Base-by-base conservation (phyloP, 306 rosid species). In the Lotus japonicus region DNA sequence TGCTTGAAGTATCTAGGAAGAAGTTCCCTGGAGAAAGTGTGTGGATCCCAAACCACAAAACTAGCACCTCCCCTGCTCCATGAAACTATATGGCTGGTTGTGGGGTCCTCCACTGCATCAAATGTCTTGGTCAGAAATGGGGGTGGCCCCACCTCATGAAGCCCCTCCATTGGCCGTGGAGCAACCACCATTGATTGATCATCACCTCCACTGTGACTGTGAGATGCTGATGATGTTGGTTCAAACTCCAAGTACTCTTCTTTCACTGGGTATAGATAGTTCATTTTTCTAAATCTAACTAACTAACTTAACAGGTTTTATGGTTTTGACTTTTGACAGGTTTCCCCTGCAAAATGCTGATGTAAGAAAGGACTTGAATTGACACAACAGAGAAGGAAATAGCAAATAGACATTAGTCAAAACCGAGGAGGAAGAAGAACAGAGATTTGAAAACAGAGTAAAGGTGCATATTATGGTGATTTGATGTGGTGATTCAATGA, bases 31-130 rank as follows among this genome's bases (percentile, higher is more conserved):
- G 92, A 89, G 66, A 94, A 90, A 31, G 83, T 70, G 61, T 84
- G 85, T 57, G 95, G 95, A 77, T 94, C 96, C 95, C 92, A 88
- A 54, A 94, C 95, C 11, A 90, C 90, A 72, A 94, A 90, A 82
- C 92, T 85, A 3, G 72, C 6, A 19, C 97, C 99, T 5, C 79
- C 85, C 62, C 76, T 79, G 79, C 75, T 88, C 99, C 99, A 94
- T 9, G 97, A 88, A 42, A 94, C 81, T 35, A 90, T 42, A 71
- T 73, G 87, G 56, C 86, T 55, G 1, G 88, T 85, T 9, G 58
- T 26, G 1, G 83, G 84, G 66, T 94, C 89, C 21, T 86, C 99
- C 59, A 94, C 97, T 68, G 85, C 87, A 45, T 94, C 99, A 28
- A 68, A 94, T 0, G 95, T 86, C 85, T 94, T 94, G 50, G 88